phyloP scores from a whole-genome alignment of 805 yeast genomes.

The Cyberlindnera americana region DNA sequence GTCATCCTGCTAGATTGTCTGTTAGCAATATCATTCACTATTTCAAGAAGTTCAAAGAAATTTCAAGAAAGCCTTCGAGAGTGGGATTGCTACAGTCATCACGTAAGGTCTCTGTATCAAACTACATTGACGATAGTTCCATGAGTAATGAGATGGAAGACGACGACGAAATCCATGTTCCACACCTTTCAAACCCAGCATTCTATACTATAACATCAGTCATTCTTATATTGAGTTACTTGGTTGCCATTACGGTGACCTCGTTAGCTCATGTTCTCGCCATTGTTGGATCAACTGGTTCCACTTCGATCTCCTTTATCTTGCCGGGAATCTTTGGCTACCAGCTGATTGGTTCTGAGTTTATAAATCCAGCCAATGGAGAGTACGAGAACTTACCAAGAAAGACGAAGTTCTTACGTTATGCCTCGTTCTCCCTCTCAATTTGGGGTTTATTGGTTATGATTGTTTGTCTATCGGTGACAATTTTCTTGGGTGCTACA shows the following conservation, averaged over 20 bases:
- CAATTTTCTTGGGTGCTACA: conserved; percentile 29
- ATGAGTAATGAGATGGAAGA: conserved; percentile 2
- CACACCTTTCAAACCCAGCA: conserved; percentile 30
- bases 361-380: conserved; percentile 27
- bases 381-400: conserved; percentile 29
- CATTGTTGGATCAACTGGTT: conserved; percentile 89
- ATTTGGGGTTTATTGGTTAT: conserved; percentile 51
- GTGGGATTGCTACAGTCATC: conserved; percentile 14
- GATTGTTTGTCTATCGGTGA: conserved; percentile 46
- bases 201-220: conserved; percentile 50
- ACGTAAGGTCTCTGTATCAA: conserved; percentile 11
- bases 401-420: conserved; percentile 30
- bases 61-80: conserved; percentile 23
- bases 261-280: conserved; percentile 83
- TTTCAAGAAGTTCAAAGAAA: conserved; percentile 30
- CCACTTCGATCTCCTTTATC: conserved; percentile 86
- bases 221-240: conserved; percentile 53
- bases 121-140: conserved; percentile 8
- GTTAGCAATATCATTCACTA: conserved; percentile 66
- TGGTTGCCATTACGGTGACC: conserved; percentile 59
- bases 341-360: conserved; percentile 56
- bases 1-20: conserved; percentile 87
- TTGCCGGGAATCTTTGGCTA: conserved; percentile 87
- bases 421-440: conserved; percentile 35
- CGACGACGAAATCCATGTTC: conserved; percentile 16